Conservation (phyloP, 2,329 filamentous ascomycete species). For the Colletotrichum euphorbiae region DNA sequence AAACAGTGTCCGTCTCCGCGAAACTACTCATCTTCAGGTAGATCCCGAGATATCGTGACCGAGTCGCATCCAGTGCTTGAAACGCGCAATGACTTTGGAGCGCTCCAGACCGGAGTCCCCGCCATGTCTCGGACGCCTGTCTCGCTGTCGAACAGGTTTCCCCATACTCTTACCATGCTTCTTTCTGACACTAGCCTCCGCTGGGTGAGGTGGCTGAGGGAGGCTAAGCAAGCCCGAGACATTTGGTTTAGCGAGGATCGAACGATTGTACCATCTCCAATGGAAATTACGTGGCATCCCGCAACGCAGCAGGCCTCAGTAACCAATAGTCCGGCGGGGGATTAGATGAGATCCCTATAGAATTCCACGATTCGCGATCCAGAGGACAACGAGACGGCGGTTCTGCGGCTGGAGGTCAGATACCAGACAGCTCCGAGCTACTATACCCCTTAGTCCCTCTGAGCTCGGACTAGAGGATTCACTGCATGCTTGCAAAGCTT, state of each 20-base stretch:
- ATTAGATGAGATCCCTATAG: constrained; percentile 18
- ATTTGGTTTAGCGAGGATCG: neutral
- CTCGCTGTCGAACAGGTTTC: constrained; percentile 20
- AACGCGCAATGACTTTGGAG: constrained; percentile 5
- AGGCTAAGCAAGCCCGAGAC: neutral
- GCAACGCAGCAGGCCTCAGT: neutral
- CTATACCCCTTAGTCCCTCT: neutral
- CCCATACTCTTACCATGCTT: constrained; percentile 9
- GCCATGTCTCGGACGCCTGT: constrained; percentile 12
- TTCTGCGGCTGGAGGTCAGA: neutral
- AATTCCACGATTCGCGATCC: constrained; percentile 20
- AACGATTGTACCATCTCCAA: constrained; percentile 22
- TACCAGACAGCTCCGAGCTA: constrained; percentile 21
- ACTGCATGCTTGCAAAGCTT: neutral
- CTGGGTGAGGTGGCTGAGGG: neutral
- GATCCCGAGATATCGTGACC: constrained; percentile 19
- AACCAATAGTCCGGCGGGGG: neutral
- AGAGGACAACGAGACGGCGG: neutral
- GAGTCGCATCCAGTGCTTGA: neutral
- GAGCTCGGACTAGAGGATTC: constrained; percentile 5
- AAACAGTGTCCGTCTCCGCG: constrained; percentile 23
- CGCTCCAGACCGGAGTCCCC: constrained; percentile 17
- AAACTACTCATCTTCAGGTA: neutral
- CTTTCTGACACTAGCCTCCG: neutral
- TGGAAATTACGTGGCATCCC: constrained; percentile 24